Conservation (phyloP, 2,329 filamentous ascomycete genomes). For the Ophiosphaerella narmari region DNA sequence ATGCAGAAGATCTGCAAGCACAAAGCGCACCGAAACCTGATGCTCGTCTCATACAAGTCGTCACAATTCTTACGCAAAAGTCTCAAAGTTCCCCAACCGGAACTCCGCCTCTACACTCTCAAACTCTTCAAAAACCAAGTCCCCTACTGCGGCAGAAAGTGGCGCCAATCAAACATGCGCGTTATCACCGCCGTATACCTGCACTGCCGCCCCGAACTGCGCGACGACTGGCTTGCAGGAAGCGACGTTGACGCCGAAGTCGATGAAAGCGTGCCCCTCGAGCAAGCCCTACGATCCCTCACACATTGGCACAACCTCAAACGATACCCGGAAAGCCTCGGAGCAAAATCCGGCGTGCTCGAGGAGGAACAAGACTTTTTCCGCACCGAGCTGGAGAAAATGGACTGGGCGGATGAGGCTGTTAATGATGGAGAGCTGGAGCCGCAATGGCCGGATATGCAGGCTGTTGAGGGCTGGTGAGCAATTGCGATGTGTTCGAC, state of each 20-base stretch:
- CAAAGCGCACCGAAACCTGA: constrained; percentile 91
- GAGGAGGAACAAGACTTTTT: constrained; percentile 56
- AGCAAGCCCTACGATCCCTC: constrained; percentile 84
- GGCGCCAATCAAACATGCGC: constrained; percentile 97
- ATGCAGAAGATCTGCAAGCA: constrained; percentile 97
- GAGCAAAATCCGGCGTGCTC: constrained; percentile 46
- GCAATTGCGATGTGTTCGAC: background rate
- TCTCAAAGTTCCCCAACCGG: constrained; percentile 85
- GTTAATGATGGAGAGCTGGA: constrained; percentile 31
- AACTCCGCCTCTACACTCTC: constrained; percentile 88
- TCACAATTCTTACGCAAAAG: constrained; percentile 90
- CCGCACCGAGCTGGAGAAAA: constrained; percentile 55
- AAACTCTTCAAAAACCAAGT: constrained; percentile 99
- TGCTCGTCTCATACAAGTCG: constrained; percentile 95
- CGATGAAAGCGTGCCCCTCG: constrained; percentile 87
- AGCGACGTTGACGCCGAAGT: constrained; percentile 92
- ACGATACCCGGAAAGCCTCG: constrained; percentile 79
- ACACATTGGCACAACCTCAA: constrained; percentile 95
- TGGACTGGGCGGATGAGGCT: constrained; percentile 48
- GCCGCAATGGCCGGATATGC: constrained; percentile 27
- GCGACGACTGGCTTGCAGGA: constrained; percentile 93
- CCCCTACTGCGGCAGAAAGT: constrained; percentile 96
- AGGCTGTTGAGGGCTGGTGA: constrained; percentile 37
- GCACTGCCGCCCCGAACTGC: constrained; percentile 86
- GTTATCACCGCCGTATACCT: constrained; percentile 97